Conservation (phyloP, 257 asterid genomes). For the Solanum appendiculatum region DNA sequence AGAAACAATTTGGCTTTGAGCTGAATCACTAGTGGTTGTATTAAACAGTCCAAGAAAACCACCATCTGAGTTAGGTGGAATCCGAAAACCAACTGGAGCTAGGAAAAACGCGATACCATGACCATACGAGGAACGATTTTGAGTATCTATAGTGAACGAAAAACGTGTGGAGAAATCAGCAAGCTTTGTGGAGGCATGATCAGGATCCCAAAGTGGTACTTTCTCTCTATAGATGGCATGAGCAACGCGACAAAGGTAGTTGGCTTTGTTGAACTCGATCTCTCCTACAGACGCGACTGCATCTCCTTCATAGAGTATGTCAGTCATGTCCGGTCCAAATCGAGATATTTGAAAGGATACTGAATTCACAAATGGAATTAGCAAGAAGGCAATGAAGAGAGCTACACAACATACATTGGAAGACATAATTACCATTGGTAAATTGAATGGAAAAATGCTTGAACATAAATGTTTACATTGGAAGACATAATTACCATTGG, state of each 20-base stretch:
- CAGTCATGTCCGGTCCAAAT: constrained; percentile 9
- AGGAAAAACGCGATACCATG: constrained; percentile 27
- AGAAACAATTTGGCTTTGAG: constrained; percentile 6
- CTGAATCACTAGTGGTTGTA: constrained; percentile 8
- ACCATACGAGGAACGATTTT: constrained; percentile 1
- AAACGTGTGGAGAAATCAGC: constrained; percentile 26
- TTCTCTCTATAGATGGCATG: constrained; percentile 16
- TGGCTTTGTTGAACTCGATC: constrained; percentile 1
- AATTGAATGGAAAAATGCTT: neutral
- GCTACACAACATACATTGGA: neutral
- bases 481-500: neutral
- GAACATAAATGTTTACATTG: neutral
- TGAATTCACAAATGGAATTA: constrained; percentile 2
- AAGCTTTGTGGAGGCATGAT: neutral
- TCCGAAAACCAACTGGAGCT: constrained; percentile 23
- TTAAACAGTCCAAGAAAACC: constrained; percentile 29
- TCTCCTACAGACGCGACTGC: constrained; percentile 11
- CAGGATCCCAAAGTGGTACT: constrained; percentile 24
- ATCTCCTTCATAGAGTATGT: constrained; percentile 18
- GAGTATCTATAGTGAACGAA: constrained; percentile 15
- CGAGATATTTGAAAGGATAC: constrained; percentile 3
- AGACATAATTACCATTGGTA: neutral
- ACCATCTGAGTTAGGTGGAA: constrained; percentile 32
- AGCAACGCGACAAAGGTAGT: constrained; percentile 15
- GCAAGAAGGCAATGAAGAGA: neutral